Conservation (phyloP, 2,329 filamentous ascomycete species). For the Aspergillus jensenii region DNA sequence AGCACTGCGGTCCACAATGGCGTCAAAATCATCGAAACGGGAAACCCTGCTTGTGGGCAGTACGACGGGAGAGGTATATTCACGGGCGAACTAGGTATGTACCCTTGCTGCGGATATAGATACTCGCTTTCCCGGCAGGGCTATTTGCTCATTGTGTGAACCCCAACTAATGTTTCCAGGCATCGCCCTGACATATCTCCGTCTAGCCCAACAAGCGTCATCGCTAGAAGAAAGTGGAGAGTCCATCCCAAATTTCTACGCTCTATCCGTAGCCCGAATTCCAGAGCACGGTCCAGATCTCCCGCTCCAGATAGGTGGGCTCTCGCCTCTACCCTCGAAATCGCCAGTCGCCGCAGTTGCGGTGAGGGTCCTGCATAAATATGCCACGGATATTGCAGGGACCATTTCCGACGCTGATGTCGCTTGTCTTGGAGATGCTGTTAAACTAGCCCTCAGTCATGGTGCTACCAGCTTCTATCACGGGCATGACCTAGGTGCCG, state of each 20-base stretch:
- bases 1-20: neutral
- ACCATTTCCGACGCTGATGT: slow-evolving; percentile 30
- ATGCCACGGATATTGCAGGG: slow-evolving; percentile 12
- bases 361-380: slow-evolving; percentile 26
- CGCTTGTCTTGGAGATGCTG: slow-evolving; percentile 26
- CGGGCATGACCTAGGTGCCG: slow-evolving; percentile 32
- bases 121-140: no score
- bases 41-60: neutral
- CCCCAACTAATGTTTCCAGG: slow-evolving; percentile 21
- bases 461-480: slow-evolving; percentile 20
- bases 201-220: slow-evolving; percentile 36
- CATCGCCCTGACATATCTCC: slow-evolving; percentile 37
- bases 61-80: slow-evolving; percentile 6
- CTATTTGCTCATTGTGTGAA: neutral
- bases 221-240: slow-evolving; percentile 20
- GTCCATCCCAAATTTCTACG: slow-evolving; percentile 24
- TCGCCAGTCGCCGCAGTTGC: slow-evolving; percentile 27
- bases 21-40: slow-evolving; percentile 1
- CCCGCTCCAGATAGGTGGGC: slow-evolving; percentile 26
- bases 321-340: slow-evolving; percentile 36
- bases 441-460: slow-evolving; percentile 31
- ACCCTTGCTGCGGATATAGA: no score
- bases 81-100: slow-evolving; percentile 1
- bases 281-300: slow-evolving; percentile 23
- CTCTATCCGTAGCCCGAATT: slow-evolving; percentile 30